Conservation (phyloP, 2,329 filamentous ascomycete species). For the Monosporascus sp. region DNA sequence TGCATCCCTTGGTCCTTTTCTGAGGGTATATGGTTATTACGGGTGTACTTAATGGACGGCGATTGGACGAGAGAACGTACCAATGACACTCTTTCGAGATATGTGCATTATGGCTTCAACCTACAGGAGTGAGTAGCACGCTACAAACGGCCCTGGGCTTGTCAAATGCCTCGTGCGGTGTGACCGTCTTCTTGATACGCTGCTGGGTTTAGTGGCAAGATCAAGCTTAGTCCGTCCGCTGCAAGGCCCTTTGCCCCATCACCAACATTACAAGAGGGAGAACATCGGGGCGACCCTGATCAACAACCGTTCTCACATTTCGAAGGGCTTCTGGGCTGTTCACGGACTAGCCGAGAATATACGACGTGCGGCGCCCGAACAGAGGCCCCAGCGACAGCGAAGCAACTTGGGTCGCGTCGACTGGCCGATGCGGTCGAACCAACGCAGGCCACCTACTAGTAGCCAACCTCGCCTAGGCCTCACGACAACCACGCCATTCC, state of each 20-base stretch:
- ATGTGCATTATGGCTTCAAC: background rate
- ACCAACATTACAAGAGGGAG: background rate
- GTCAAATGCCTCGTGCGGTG: background rate
- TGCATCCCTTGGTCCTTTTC: too few species aligned
- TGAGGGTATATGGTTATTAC: too few species aligned
- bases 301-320: background rate
- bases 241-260: background rate
- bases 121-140: background rate
- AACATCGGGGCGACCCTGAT: background rate
- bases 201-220: background rate
- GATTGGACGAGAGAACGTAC: too few species aligned
- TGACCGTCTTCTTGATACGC: background rate
- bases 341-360: background rate
- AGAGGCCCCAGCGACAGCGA: background rate
- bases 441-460: background rate
- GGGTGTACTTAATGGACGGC: too few species aligned
- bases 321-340: background rate
- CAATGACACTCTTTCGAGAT: too few species aligned
- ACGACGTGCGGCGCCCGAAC: background rate
- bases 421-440: background rate
- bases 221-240: background rate
- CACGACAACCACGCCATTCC: background rate
- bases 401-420: background rate
- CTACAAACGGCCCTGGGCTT: background rate
- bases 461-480: too few species aligned